These are phyloP conservation scores for Ceriops tagal DNA, from an alignment of 345 rosid genomes.

Conservation along the genomic window DNA sequence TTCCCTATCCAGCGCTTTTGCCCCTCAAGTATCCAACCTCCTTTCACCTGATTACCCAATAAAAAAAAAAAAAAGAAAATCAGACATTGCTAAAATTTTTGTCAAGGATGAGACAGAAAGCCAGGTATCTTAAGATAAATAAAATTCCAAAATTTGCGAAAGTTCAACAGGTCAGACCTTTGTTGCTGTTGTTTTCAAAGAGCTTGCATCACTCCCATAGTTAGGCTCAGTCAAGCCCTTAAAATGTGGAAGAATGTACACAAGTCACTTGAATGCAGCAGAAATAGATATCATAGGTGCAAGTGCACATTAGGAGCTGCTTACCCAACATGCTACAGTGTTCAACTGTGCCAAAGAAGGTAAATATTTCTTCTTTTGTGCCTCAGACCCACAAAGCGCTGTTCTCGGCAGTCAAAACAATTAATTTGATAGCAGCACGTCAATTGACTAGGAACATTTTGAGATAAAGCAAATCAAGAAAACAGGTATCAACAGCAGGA, in stretches of 20 bases:
- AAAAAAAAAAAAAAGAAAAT: slow-evolving; percentile 2
- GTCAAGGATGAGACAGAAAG: not conserved
- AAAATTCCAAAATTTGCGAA: slow-evolving; percentile 5
- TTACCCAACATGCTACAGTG: slow-evolving; percentile 86
- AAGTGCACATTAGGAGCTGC: slow-evolving; percentile 15
- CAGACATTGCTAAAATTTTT: not conserved
- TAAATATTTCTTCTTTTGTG: slow-evolving; percentile 73
- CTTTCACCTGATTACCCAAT: slow-evolving; percentile 48
- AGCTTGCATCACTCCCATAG: slow-evolving; percentile 95
- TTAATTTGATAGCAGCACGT: slow-evolving; percentile 4
- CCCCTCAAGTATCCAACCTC: slow-evolving; percentile 90
- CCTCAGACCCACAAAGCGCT: slow-evolving; percentile 95
- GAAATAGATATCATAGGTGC: not conserved
- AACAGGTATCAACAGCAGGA: not conserved
- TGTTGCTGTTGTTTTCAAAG: slow-evolving; percentile 70
- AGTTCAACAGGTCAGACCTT: slow-evolving; percentile 44
- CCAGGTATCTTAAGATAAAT: not conserved
- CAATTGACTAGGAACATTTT: not conserved
- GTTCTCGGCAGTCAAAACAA: slow-evolving; percentile 36
- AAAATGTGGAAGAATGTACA: slow-evolving; percentile 12
- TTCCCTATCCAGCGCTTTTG: slow-evolving; percentile 99
- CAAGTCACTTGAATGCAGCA: slow-evolving; percentile 18
- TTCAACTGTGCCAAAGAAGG: slow-evolving; percentile 80
- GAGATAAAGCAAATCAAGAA: no score
- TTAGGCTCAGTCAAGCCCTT: slow-evolving; percentile 97